Evolutionary conservation across 768 basidiomycete species (phyloP).

Genomic region (Candolleomyces aberdarensis): DNA sequence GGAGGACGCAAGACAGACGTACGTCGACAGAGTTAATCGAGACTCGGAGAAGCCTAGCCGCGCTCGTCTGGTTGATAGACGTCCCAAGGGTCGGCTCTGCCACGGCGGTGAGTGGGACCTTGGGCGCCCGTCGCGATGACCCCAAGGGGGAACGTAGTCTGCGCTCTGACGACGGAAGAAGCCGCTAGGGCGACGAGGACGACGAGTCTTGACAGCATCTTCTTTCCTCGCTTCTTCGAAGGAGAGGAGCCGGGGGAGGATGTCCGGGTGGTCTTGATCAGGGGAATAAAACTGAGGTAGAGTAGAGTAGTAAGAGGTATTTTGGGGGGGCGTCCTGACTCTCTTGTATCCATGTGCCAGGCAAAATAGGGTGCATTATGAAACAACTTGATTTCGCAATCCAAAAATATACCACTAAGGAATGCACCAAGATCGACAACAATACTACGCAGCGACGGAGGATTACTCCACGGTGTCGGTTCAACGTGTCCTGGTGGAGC

Average conservation of each 20-base stretch:
- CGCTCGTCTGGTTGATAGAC: constrained; percentile 38
- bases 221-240: too few species aligned
- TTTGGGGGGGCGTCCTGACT: too few species aligned
- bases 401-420: too few species aligned
- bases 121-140: constrained; percentile 41
- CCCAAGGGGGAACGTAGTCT: constrained; percentile 24
- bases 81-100: constrained; percentile 37
- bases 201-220: not conserved
- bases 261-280: not conserved
- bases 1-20: not conserved
- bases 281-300: not conserved
- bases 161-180: constrained; percentile 3
- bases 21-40: constrained; percentile 41
- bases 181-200: not conserved
- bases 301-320: too few species aligned
- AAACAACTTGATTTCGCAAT: too few species aligned
- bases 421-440: too few species aligned
- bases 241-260: not conserved
- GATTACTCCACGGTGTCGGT: too few species aligned
- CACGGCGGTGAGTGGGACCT: constrained; percentile 36
- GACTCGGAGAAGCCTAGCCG: constrained; percentile 35
- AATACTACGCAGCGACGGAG: too few species aligned
- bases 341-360: too few species aligned
- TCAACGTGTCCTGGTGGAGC: too few species aligned
- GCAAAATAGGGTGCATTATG: too few species aligned